Percentiles rank a stretch among this genome's conserved stretches.
Evolutionary conservation across 495 filamentous ascomycete species (phyloP).

Genomic region (Hyaloscypha finlandica): DNA sequence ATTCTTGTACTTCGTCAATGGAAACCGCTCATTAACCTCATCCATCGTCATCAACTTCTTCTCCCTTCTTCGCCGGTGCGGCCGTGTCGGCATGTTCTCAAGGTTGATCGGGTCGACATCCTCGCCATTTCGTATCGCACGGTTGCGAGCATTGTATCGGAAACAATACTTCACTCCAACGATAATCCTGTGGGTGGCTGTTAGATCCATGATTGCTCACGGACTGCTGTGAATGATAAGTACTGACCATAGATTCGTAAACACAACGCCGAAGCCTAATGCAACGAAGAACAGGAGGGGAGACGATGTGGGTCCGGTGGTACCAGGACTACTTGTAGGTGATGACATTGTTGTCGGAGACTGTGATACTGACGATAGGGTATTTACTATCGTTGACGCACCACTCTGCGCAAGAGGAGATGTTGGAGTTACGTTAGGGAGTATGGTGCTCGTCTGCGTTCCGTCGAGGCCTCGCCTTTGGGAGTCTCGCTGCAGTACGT

Average conservation of each 20-base stretch:
- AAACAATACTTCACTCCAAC: constrained; percentile 99
- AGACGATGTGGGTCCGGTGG: constrained; percentile 68
- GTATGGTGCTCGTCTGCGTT: constrained; percentile 12
- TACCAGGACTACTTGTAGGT: constrained; percentile 1
- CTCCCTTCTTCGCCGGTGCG: constrained; percentile 77
- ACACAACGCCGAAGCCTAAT: constrained; percentile 96
- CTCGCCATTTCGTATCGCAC: constrained; percentile 74
- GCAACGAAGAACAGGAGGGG: constrained; percentile 97
- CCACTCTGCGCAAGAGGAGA: not conserved
- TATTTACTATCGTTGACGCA: not conserved
- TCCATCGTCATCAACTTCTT: constrained; percentile 99
- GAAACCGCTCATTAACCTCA: constrained; percentile 97
- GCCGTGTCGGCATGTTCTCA: constrained; percentile 73
- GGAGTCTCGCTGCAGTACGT: constrained; percentile 24
- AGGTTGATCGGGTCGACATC: constrained; percentile 88
- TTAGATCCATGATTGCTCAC: constrained; percentile 18
- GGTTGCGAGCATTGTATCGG: constrained; percentile 93
- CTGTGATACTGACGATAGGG: not conserved
- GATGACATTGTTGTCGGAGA: constrained; percentile 9
- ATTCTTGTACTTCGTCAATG: constrained; percentile 90
- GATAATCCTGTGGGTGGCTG: constrained; percentile 74
- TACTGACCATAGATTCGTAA: constrained; percentile 94
- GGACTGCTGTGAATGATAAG: not conserved
- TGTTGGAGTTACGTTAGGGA: constrained; percentile 4
- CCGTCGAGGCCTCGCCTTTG: constrained; percentile 17